A percentile compares a stretch with the other conserved stretches of the same genome.
Conservation (phyloP, 768 basidiomycete species). For the Naganishia vishniacii region DNA sequence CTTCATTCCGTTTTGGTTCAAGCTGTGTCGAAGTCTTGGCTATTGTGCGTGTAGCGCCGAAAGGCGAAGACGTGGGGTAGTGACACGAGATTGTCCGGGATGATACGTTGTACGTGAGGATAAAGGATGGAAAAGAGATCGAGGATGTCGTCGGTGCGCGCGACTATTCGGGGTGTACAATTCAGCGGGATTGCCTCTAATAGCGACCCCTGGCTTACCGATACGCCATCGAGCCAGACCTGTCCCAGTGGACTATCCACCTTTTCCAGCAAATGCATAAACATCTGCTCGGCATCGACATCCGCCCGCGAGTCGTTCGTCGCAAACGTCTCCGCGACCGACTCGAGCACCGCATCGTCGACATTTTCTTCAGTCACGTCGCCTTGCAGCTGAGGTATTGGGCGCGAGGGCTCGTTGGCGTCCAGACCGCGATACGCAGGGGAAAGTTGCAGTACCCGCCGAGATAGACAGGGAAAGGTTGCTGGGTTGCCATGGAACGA, state of each 20-base stretch:
- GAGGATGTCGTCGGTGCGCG: slow-evolving; percentile 40
- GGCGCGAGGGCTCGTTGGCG: slow-evolving; percentile 29
- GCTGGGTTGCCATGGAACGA: slow-evolving; percentile 28
- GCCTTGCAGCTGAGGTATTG: slow-evolving; percentile 26
- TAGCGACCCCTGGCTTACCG: slow-evolving; percentile 31
- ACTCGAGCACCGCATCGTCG: slow-evolving; percentile 5
- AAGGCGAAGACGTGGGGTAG: neutral
- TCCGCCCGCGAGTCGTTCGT: neutral
- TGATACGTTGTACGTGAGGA: slow-evolving; percentile 40
- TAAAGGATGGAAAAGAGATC: slow-evolving; percentile 38
- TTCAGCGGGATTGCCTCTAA: neutral
- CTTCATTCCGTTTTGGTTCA: neutral
- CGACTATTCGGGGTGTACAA: neutral
- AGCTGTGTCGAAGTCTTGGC: neutral
- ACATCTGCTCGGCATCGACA: slow-evolving; percentile 6
- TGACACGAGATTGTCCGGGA: slow-evolving; percentile 34
- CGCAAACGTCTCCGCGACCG: slow-evolving; percentile 4
- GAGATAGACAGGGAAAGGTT: slow-evolving; percentile 33
- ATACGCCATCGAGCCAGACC: slow-evolving; percentile 47
- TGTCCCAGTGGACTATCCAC: slow-evolving; percentile 33
- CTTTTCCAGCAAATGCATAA: slow-evolving; percentile 29
- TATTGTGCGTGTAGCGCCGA: neutral
- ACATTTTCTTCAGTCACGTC: neutral
- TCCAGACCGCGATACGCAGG: slow-evolving; percentile 5
- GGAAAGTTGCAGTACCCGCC: neutral